phyloP scores from a whole-genome alignment of 345 rosid genomes.

The Anastatica hierochuntica region DNA sequence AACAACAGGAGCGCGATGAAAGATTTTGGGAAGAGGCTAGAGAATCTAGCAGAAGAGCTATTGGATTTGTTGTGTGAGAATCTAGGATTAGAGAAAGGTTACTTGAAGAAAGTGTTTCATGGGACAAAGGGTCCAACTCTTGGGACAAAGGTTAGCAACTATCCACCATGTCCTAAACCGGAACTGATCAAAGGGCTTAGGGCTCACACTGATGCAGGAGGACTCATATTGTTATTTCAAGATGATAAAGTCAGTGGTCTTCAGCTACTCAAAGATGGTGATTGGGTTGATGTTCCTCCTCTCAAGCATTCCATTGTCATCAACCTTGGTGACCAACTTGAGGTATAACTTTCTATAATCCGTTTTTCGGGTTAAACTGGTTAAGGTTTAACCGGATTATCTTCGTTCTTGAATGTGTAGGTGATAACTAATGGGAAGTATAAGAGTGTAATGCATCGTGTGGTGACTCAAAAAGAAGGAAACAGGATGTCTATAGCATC shows the following conservation, averaged over 20 bases:
- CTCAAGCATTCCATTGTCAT: slow-evolving; percentile 71
- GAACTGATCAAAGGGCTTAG: slow-evolving; percentile 80
- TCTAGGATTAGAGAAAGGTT: slow-evolving; percentile 71
- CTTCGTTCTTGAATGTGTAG: too few species aligned
- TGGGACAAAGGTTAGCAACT: slow-evolving; percentile 84
- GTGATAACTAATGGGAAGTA: slow-evolving; percentile 89
- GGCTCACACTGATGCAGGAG: slow-evolving; percentile 98
- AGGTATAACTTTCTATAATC: too few species aligned
- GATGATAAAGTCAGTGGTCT: slow-evolving; percentile 92
- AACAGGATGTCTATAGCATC: slow-evolving; percentile 87
- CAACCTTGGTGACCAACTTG: slow-evolving; percentile 93
- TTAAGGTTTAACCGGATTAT: too few species aligned
- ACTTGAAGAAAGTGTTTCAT: slow-evolving; percentile 51
- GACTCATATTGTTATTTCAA: slow-evolving; percentile 75
- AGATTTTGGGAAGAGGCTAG: slow-evolving; percentile 41
- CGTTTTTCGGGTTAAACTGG: too few species aligned
- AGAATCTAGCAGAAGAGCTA: slow-evolving; percentile 57
- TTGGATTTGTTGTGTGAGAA: slow-evolving; percentile 64
- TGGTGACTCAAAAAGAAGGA: slow-evolving; percentile 60
- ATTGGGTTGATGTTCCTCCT: slow-evolving; percentile 84
- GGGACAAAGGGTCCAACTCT: slow-evolving; percentile 73
- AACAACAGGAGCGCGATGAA: slow-evolving; percentile 51
- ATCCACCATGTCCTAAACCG: slow-evolving; percentile 92
- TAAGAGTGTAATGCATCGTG: slow-evolving; percentile 79
- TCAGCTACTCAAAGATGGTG: slow-evolving; percentile 80